phyloP scores from a whole-genome alignment of 441 rosid species.

The Bocquillonia castaneifolia region DNA sequence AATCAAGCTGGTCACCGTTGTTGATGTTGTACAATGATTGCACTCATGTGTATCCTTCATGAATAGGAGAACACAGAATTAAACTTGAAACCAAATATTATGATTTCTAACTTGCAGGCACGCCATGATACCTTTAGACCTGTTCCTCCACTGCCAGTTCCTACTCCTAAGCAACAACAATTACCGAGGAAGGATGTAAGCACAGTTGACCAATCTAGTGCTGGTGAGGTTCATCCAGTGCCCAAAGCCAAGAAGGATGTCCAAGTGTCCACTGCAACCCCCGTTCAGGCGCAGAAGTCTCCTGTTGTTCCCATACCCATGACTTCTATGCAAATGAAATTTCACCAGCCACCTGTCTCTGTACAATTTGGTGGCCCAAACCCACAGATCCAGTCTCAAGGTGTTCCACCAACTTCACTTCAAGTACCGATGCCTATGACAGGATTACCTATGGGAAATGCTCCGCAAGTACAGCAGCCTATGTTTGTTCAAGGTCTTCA shows the following conservation, averaged over 20 bases:
- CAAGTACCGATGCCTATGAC: slow-evolving; percentile 74
- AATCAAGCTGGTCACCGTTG: not conserved
- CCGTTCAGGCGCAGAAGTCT: slow-evolving; percentile 58
- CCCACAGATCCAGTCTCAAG: slow-evolving; percentile 71
- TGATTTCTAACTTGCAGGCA: slow-evolving; percentile 47
- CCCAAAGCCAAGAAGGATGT: slow-evolving; percentile 53
- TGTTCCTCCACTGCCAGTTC: slow-evolving; percentile 51
- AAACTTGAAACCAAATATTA: not conserved
- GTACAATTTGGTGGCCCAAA: slow-evolving; percentile 71
- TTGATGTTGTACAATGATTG: not conserved
- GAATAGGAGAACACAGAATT: not conserved
- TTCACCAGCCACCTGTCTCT: slow-evolving; percentile 65
- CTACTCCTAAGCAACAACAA: slow-evolving; percentile 56
- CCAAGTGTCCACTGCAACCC: slow-evolving; percentile 44
- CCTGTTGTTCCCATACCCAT: slow-evolving; percentile 48
- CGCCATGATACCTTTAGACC: slow-evolving; percentile 52
- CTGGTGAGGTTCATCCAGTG: slow-evolving; percentile 43
- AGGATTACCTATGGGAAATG: slow-evolving; percentile 58
- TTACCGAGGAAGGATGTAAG: slow-evolving; percentile 46
- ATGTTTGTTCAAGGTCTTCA: slow-evolving; percentile 76
- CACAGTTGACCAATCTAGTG: slow-evolving; percentile 38
- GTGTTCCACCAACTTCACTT: slow-evolving; percentile 48
- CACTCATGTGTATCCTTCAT: not conserved
- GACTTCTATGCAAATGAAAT: slow-evolving; percentile 64
- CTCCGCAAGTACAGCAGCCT: slow-evolving; percentile 73